Percentiles rank a stretch among this genome's conserved stretches.
These are phyloP conservation scores for Phytophthora kernoviae DNA, from an alignment of 352 stramenopile genomes.

Conservation along the genomic window DNA sequence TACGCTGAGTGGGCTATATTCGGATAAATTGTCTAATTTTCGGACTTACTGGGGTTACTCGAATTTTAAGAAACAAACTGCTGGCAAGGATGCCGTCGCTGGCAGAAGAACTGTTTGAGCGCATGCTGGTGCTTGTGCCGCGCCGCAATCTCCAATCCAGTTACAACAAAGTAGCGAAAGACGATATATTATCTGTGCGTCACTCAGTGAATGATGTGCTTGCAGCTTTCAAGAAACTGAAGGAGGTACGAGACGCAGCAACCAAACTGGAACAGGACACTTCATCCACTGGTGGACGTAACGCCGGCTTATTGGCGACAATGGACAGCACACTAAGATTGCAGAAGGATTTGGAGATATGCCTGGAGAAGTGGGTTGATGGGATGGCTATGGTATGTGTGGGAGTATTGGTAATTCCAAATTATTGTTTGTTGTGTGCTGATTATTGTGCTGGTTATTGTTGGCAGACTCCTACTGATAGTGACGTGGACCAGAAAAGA, in stretches of 20 bases:
- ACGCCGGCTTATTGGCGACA: not conserved
- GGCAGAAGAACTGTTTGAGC: conserved; percentile 18
- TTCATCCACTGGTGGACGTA: not conserved
- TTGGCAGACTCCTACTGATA: no score
- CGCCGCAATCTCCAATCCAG: conserved; percentile 17
- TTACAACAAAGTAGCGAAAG: conserved; percentile 24
- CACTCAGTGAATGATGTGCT: conserved; percentile 7
- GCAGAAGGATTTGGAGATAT: not conserved
- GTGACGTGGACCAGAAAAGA: no score
- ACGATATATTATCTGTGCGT: conserved; percentile 11
- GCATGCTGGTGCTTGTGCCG: conserved; percentile 26
- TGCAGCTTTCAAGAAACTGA: conserved; percentile 16
- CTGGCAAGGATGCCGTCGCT: no score
- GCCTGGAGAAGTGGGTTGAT: not conserved
- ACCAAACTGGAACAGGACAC: conserved; percentile 1
- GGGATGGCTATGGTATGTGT: not conserved
- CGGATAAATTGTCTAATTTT: no score
- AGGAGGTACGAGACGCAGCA: conserved; percentile 35
- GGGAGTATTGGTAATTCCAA: not conserved
- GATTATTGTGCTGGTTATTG: no score
- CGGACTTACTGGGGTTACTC: no score
- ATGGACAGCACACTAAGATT: not conserved
- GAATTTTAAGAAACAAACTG: no score
- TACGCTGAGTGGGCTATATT: no score
- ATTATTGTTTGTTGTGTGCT: not conserved